phyloP scores from a whole-genome alignment of 345 rosid species.

The Mangifera indica region DNA sequence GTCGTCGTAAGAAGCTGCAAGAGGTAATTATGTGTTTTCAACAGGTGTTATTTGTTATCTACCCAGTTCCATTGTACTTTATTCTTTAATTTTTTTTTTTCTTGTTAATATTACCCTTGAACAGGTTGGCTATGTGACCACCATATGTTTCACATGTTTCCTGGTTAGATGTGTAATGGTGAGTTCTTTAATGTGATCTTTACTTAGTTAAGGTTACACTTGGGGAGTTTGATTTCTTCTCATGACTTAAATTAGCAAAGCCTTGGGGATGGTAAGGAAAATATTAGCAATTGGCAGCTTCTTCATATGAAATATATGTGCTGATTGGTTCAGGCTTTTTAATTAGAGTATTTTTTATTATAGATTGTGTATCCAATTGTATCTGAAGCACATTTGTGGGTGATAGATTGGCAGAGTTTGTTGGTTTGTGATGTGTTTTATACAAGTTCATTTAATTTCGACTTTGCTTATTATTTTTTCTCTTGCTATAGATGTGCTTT shows the following conservation, averaged over 20 bases:
- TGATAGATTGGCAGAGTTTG: neutral
- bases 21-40: constrained; percentile 49
- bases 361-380: neutral
- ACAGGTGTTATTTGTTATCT: neutral
- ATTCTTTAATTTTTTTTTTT: neutral
- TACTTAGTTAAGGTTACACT: neutral
- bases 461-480: constrained; percentile 2
- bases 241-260: neutral
- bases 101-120: constrained; percentile 1
- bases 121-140: constrained; percentile 96
- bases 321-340: neutral
- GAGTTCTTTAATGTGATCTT: constrained; percentile 25
- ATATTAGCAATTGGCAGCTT: neutral
- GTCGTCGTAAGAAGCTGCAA: constrained; percentile 85
- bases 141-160: constrained; percentile 89
- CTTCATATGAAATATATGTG: neutral
- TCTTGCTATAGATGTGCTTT: constrained; percentile 65
- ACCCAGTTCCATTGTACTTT: neutral
- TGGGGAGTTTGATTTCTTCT: neutral
- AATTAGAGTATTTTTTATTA: neutral
- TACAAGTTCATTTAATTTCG: constrained; percentile 5
- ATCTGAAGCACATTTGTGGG: neutral
- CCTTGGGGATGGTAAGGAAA: neutral
- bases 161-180: constrained; percentile 89
- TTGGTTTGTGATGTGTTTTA: constrained; percentile 7